A percentile compares a stretch with the other conserved stretches of the same genome.
These are phyloP conservation scores for Zizania latifolia DNA, from an alignment of 176 grass and related monocot genomes.

Conservation along the genomic window DNA sequence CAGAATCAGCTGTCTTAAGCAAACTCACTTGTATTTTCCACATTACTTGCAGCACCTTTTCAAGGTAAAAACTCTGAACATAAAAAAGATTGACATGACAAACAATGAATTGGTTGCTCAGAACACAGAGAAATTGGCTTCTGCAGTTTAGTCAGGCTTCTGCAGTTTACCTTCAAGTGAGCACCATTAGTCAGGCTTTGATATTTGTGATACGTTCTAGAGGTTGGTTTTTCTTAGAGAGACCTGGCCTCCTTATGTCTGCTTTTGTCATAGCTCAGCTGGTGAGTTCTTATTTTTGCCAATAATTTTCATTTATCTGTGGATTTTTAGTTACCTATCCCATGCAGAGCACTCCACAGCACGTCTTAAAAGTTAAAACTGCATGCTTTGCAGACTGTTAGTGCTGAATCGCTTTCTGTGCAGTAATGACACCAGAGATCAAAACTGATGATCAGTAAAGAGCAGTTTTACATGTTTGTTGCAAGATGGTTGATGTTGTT, in stretches of 20 bases:
- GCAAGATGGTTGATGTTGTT: not conserved
- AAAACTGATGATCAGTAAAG: not conserved
- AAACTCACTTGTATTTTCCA: not conserved
- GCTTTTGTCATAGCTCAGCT: constrained; percentile 56
- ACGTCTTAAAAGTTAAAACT: not conserved
- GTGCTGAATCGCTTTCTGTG: not conserved
- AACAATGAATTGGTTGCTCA: not conserved
- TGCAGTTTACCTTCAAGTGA: constrained; percentile 73
- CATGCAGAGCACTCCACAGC: not conserved
- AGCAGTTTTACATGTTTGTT: not conserved
- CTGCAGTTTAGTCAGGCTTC: constrained; percentile 65
- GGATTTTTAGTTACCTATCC: not conserved
- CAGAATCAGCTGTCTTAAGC: not conserved
- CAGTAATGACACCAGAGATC: not conserved
- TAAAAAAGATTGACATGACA: not conserved
- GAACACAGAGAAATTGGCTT: constrained; percentile 40
- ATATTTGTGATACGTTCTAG: constrained; percentile 79
- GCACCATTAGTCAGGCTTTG: constrained; percentile 70
- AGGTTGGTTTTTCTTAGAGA: constrained; percentile 59
- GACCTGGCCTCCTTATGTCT: constrained; percentile 45
- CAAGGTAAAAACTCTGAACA: constrained; percentile 35
- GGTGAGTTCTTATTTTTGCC: constrained; percentile 28
- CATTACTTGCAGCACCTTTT: constrained; percentile 37
- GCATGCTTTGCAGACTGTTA: not conserved
- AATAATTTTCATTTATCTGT: not conserved